phyloP scores from a whole-genome alignment of 75 land plant species.

The Azolla pinnata region DNA sequence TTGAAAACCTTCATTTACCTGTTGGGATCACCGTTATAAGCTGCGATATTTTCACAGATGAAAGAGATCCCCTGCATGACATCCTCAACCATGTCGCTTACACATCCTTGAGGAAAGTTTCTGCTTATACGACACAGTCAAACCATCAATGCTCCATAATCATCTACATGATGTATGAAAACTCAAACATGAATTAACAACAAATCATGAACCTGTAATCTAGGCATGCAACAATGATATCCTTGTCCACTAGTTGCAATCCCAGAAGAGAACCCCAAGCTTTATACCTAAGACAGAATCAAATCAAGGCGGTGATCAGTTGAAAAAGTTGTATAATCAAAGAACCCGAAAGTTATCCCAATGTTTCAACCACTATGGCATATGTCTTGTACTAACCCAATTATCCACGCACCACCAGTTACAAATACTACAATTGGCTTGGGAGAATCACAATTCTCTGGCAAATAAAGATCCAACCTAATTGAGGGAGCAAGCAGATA shows the following conservation, averaged over 20 bases:
- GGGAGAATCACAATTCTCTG: constrained; percentile 40
- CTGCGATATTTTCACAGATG: constrained; percentile 59
- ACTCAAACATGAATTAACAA: not conserved
- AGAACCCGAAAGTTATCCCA: too few species aligned
- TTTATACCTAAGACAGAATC: constrained; percentile 61
- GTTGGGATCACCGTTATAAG: constrained; percentile 82
- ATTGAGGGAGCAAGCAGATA: not conserved
- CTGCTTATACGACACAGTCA: constrained; percentile 28
- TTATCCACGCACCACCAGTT: constrained; percentile 99
- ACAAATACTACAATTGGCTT: constrained; percentile 82
- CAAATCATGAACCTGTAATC: constrained; percentile 72
- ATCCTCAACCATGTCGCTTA: constrained; percentile 88
- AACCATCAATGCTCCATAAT: not conserved
- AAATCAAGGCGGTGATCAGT: too few species aligned
- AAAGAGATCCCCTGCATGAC: constrained; percentile 74
- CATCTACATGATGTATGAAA: too few species aligned
- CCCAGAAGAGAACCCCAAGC: constrained; percentile 96
- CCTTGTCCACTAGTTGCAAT: constrained; percentile 67
- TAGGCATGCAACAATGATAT: constrained; percentile 83
- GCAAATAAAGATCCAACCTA: constrained; percentile 91
- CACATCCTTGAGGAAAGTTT: constrained; percentile 93
- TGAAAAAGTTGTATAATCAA: too few species aligned
- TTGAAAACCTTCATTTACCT: too few species aligned
- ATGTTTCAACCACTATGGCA: too few species aligned
- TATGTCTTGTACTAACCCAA: constrained; percentile 88